A percentile compares a stretch with the other conserved stretches of the same genome.
These are phyloP conservation scores for Climacium dendroides DNA, from an alignment of 225 moss, liverwort and hornwort genomes.

Conservation along the genomic window DNA sequence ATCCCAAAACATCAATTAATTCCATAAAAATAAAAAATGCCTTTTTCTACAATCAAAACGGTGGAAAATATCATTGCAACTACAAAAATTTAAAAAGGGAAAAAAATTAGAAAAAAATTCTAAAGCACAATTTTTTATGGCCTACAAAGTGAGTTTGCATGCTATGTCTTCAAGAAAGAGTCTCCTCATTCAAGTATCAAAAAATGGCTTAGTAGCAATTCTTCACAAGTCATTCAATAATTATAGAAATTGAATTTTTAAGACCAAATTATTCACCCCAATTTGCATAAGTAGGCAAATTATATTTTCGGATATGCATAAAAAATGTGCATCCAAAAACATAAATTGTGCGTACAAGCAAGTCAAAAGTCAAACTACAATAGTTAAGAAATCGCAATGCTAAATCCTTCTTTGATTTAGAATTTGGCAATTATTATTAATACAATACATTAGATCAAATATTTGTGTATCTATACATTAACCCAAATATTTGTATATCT, in stretches of 20 bases:
- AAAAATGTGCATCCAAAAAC: no score
- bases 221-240: background rate
- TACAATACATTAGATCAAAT: no score
- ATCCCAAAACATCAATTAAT: background rate
- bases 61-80: background rate
- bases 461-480: no score
- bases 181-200: background rate
- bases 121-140: background rate
- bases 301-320: no score
- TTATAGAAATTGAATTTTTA: background rate
- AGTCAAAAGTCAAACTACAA: no score
- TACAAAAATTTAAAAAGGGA: background rate
- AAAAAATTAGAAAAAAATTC: background rate
- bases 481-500: no score
- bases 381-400: fast-evolving
- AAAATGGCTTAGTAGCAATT: background rate
- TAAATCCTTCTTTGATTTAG: no score
- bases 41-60: background rate
- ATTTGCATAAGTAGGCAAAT: no score
- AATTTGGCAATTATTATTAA: no score
- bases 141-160: background rate
- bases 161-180: background rate
- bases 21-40: background rate
- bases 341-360: fast-evolving
- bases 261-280: background rate